phyloP scores from a whole-genome alignment of 2,329 filamentous ascomycete species.

The Fusarium pilosicola region DNA sequence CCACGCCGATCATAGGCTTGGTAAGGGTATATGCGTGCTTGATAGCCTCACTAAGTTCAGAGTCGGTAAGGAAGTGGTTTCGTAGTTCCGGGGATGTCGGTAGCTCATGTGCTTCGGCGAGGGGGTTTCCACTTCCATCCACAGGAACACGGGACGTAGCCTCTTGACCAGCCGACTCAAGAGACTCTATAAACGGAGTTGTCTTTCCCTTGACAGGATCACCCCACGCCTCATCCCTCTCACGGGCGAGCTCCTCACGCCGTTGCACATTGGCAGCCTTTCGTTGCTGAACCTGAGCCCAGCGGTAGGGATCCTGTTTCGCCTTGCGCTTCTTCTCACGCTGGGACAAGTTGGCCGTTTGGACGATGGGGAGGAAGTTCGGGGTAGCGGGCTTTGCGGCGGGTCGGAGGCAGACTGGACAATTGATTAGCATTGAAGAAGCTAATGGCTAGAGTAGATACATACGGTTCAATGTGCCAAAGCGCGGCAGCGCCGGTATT shows the following conservation, averaged over 20 bases:
- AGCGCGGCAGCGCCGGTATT: constrained; percentile 68
- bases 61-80: constrained; percentile 79
- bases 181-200: constrained; percentile 86
- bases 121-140: constrained; percentile 55
- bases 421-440: constrained; percentile 41
- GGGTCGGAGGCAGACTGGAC: constrained; percentile 69
- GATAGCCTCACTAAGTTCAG: constrained; percentile 74
- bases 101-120: constrained; percentile 53
- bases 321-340: constrained; percentile 72
- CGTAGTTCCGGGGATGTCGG: constrained; percentile 65
- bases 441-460: background rate
- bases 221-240: constrained; percentile 73
- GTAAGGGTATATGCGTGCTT: constrained; percentile 75
- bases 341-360: constrained; percentile 71
- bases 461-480: constrained; percentile 70
- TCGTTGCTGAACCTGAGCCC: constrained; percentile 82
- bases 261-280: constrained; percentile 85
- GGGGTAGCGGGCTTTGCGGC: constrained; percentile 57
- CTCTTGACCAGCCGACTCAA: constrained; percentile 71
- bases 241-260: constrained; percentile 73
- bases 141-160: constrained; percentile 48
- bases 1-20: constrained; percentile 59
- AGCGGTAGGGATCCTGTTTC: constrained; percentile 82
- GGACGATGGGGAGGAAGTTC: constrained; percentile 67
- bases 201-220: constrained; percentile 81